Base-by-base conservation (phyloP, 108 stramenopile species). In the Nitzschia sp. region DNA sequence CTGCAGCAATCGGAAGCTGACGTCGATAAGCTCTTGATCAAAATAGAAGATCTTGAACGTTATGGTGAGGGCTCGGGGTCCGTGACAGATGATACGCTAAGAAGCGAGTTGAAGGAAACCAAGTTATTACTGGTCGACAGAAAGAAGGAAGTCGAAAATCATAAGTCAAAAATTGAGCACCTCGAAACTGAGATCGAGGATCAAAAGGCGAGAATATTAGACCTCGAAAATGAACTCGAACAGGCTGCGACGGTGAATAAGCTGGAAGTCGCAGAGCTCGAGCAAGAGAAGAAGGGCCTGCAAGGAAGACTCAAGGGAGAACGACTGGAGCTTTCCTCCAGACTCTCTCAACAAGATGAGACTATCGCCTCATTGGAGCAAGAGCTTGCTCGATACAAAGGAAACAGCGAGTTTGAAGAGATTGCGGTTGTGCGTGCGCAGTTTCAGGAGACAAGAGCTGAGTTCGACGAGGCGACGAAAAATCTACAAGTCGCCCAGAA, bases 151-250 rank as follows among this genome's bases (percentile, higher is more conserved):
- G 35, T 66, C 1, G 66, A 66, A 6, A 48, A 35, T 2, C 31
- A 54, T 21, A 61, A 65, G 28, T 32, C 47, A 15, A 31, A 30
- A 50, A 29, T 65, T 5, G 64, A 50, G 13, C 16, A 50, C 16
- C 47, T 65, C 28, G 73, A 73, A 73, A 33, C 27, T 6, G 59
- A 60, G n/a, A 28, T 61, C 8, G 59, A 46, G 19, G 16, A 45
- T 0, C 33, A 46, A 27, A 58, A 46, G 19, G 13, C 44, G 46
- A n/a, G 17, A 31, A 45, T 80, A 2, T 55, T 66, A 59, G 35
- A 68, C 23, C 63, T 80, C 25, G 73, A 80, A 30, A 55, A 73
- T 38, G 80, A 81, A 48, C 31, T 81, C 26, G 68, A 73, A 59
- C 57, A 72, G 15, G 59, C 60, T 53, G 21, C 53, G 64, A 66